Evolutionary conservation across 805 yeast genomes (phyloP), one percentile per base, ranked within the genome.

Genomic region (Cyberlindnera suaveolens): DNA sequence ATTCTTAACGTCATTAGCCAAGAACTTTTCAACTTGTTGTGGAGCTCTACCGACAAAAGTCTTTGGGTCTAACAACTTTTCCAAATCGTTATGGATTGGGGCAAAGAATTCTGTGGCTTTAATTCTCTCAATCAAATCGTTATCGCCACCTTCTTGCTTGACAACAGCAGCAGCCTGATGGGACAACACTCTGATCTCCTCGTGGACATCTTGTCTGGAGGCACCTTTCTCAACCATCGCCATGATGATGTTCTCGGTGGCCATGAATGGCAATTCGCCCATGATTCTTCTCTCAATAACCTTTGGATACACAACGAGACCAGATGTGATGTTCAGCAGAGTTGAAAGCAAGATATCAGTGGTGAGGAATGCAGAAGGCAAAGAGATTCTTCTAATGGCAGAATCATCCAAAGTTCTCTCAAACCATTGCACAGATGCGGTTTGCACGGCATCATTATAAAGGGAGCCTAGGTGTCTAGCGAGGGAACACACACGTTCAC

Each of bases 11-110:
- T 91, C 95, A 44, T 75, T 77, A 45, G 78, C 77, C 53, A 93
- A 82, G 61, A 93, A 93, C 68, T 90, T 91, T 65, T 85, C 96
- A 44, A 96, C 88, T 72, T 93, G 99, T 68, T 90, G 85, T 36
- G 98, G 98, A 43, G 99, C 99, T 67, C 99, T 86, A 57, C 99
- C 99, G 38, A 90, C 95, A 64, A 93, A 93, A 29, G 99, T 93
- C 17, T 83, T 70, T 50, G 99, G 98, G 57, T 91, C 90, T 58
- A 93, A 77, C 57, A 93, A 75, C 18, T 67, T 50, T 46, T 85
- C 96, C 60, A 93, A 75, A 40, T 93, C 88, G 45, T 60, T 68
- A 86, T 95, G 86, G 54, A 93, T 83, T 46, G 99, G 99, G 63
- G 78, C 70, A 71, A 90, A 90, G 72, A 87, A 90, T 46, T 74